These are phyloP conservation scores for Ophiostoma sp. DNA, from an alignment of 2,329 filamentous ascomycete genomes.

Conservation along the genomic window DNA sequence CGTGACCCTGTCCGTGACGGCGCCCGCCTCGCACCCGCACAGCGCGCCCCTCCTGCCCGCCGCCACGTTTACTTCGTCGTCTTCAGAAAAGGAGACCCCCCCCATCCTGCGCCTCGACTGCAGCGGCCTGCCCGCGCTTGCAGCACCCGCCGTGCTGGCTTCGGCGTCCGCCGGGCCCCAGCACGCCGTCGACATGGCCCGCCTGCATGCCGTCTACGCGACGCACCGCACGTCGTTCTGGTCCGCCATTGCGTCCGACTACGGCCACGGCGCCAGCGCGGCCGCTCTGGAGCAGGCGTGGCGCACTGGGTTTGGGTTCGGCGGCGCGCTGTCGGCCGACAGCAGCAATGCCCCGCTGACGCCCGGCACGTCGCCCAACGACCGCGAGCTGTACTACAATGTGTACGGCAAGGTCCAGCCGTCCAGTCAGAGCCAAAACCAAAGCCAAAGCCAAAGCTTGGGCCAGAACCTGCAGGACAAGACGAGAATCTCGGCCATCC, in stretches of 20 bases:
- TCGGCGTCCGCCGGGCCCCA: slow-evolving; percentile 32
- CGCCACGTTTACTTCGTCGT: slow-evolving; percentile 33
- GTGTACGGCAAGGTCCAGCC: not conserved
- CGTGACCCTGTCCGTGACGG: not conserved
- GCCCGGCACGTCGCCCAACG: slow-evolving; percentile 33
- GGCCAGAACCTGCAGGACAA: slow-evolving; percentile 37
- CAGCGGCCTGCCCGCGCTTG: slow-evolving; percentile 40
- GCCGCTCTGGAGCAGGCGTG: slow-evolving; percentile 66
- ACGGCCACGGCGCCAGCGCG: slow-evolving; percentile 59
- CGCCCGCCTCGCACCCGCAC: slow-evolving; percentile 15
- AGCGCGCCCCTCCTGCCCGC: slow-evolving; percentile 44
- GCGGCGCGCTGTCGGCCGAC: slow-evolving; percentile 21
- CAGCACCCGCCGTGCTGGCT: slow-evolving; percentile 26
- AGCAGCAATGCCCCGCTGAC: slow-evolving; percentile 25
- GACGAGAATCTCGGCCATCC: slow-evolving; percentile 59
- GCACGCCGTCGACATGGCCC: slow-evolving; percentile 55
- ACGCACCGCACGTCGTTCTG: slow-evolving; percentile 67
- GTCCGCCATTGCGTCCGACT: slow-evolving; percentile 65
- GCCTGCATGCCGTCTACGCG: slow-evolving; percentile 65
- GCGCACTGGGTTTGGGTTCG: slow-evolving; percentile 36
- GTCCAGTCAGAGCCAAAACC: not conserved
- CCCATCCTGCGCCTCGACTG: slow-evolving; percentile 56
- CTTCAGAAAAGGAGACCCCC: slow-evolving; percentile 29
- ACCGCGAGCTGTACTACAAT: slow-evolving; percentile 38
- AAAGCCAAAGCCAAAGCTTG: slow-evolving; percentile 16